A percentile compares a stretch with the other conserved stretches of the same genome.
These are phyloP conservation scores for Rhizopus stolonifer DNA, from an alignment of 371 early-diverging fungal species.

Conservation along the genomic window DNA sequence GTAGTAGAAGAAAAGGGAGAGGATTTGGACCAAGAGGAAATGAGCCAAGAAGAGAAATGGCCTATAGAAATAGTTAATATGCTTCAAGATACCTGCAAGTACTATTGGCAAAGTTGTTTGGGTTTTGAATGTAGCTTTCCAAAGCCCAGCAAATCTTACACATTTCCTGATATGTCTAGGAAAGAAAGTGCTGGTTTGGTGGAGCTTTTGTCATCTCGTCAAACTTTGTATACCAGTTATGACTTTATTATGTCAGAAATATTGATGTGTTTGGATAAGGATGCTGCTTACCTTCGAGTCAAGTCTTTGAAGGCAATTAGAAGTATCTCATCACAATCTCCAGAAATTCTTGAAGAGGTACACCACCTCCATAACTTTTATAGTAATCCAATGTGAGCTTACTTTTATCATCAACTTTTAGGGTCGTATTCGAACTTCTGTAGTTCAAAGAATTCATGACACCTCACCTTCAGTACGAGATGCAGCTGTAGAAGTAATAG, in stretches of 20 bases:
- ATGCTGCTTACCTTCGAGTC: slow-evolving; percentile 67
- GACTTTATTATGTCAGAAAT: slow-evolving; percentile 69
- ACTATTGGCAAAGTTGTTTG: slow-evolving; percentile 22
- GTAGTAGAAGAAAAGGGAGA: background rate
- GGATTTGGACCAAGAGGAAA: background rate
- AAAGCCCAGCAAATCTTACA: background rate
- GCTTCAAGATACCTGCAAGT: slow-evolving; percentile 20
- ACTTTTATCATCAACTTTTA: slow-evolving; percentile 18
- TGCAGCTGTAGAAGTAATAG: slow-evolving; percentile 85
- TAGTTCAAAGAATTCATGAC: slow-evolving; percentile 78
- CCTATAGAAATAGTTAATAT: slow-evolving; percentile 12
- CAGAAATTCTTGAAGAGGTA: slow-evolving; percentile 60
- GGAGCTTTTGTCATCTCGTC: slow-evolving; percentile 53
- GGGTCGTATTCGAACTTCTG: slow-evolving; percentile 63
- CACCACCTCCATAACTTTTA: background rate
- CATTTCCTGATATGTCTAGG: slow-evolving; percentile 33
- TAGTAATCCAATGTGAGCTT: background rate
- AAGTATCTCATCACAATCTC: slow-evolving; percentile 64
- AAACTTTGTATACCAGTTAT: slow-evolving; percentile 67
- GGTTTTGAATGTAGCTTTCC: slow-evolving; percentile 12
- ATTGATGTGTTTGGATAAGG: slow-evolving; percentile 60
- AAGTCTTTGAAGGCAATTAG: slow-evolving; percentile 78
- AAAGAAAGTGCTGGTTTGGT: slow-evolving; percentile 33
- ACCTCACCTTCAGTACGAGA: slow-evolving; percentile 87
- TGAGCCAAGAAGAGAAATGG: too few species aligned